These are phyloP conservation scores for Botrytis porri DNA, from an alignment of 2,329 filamentous ascomycete species.

Conservation along the genomic window DNA sequence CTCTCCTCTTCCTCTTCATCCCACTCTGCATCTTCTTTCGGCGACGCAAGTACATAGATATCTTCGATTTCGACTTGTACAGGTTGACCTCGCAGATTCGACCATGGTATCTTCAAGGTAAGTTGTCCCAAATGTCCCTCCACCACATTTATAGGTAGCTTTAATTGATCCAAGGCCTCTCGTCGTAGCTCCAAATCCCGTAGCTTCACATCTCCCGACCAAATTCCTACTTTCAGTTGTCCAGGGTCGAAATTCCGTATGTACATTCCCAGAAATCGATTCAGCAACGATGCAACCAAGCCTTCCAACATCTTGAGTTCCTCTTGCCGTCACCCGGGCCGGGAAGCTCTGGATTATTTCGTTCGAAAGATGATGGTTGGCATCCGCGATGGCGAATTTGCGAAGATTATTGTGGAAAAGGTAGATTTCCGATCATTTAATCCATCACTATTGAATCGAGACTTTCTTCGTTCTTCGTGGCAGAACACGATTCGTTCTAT, in stretches of 20 bases:
- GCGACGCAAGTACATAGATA: slow-evolving; percentile 91
- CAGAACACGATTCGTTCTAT: slow-evolving; percentile 16
- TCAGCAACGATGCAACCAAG: slow-evolving; percentile 92
- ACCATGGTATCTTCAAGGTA: slow-evolving; percentile 94
- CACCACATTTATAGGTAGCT: slow-evolving; percentile 92
- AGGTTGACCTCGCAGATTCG: slow-evolving; percentile 89
- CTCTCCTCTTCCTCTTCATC: slow-evolving; percentile 89
- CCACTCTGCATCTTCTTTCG: slow-evolving; percentile 92
- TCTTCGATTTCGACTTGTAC: slow-evolving; percentile 95
- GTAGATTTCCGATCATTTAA: slow-evolving; percentile 19
- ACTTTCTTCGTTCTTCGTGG: slow-evolving; percentile 9
- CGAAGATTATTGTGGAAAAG: background rate
- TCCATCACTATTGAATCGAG: slow-evolving; percentile 22
- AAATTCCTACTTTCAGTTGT: slow-evolving; percentile 97
- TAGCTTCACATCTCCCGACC: slow-evolving; percentile 97
- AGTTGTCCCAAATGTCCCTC: slow-evolving; percentile 92
- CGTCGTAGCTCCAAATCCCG: slow-evolving; percentile 86
- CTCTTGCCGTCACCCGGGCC: slow-evolving; percentile 70
- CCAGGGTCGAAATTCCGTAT: slow-evolving; percentile 99
- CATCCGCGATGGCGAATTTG: slow-evolving; percentile 26
- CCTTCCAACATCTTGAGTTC: slow-evolving; percentile 85
- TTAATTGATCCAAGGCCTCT: slow-evolving; percentile 95
- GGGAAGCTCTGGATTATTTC: slow-evolving; percentile 41
- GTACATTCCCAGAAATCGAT: slow-evolving; percentile 99
- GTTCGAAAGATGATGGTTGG: slow-evolving; percentile 21